Evolutionary conservation across 2,329 filamentous ascomycete genomes (phyloP), one percentile per base, ranked within the genome.

Genomic region (Ophiognomonia clavigignenti-juglandacearum): DNA sequence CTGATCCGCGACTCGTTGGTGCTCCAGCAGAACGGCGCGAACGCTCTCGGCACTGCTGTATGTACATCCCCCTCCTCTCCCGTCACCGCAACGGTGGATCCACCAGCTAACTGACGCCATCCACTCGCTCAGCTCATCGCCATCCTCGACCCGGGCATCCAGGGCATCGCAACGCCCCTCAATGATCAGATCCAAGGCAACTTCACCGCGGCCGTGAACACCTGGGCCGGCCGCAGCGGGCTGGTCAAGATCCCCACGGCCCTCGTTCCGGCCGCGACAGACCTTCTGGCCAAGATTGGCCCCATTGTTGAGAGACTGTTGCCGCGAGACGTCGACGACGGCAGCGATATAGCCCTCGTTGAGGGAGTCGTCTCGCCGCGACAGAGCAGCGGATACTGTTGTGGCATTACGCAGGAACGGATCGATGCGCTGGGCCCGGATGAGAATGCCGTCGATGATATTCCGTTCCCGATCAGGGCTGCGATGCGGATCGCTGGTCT

Each of bases 101-200:
- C n/a, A 31, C 13, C 29, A 31, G 10, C 4, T 19, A 6, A 18
- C n/a, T n/a, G n/a, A n/a, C n/a, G n/a, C n/a, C n/a, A n/a, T n/a
- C n/a, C n/a, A n/a, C n/a, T n/a, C n/a, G n/a, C n/a, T n/a, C n/a
- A 47, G 45, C 45, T 47, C 23, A 41, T 47, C 23, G 23, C 27
- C 19, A 29, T 39, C 10, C 39, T 47, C 16, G 45, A 47, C 31
- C 45, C 45, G 7, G 11, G 24, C 14, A 31, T 47, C 2, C 26
- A 27, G 10, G 45, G 45, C 6, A 47, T 47, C 23, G 45, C 45
- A 14, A 18, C 23, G 32, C 45, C 45, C 18, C 41, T 47, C 38
- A 47, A 47, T 24, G 45, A 47, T 24, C 38, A 47, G 31, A 47
- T 47, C 31, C 45, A 47, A 32, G 45, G 45, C 14, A 47, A 47